These are phyloP conservation scores for Clonostachys rhizophaga DNA, from an alignment of 2,329 filamentous ascomycete species.

Conservation along the genomic window DNA sequence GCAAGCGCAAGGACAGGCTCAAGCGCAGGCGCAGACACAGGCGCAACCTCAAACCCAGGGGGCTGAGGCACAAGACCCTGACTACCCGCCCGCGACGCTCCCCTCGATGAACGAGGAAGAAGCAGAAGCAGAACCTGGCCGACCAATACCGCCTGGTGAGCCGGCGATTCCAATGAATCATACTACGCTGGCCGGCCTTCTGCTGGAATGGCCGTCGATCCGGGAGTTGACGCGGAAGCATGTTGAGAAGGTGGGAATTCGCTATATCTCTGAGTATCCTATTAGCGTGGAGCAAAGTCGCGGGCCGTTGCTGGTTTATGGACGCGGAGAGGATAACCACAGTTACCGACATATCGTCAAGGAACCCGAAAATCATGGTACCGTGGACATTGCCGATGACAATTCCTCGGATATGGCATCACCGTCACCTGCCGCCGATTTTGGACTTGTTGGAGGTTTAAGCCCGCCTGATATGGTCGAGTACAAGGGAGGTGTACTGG, in stretches of 20 bases:
- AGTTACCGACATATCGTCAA: conserved; percentile 43
- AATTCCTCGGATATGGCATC: conserved; percentile 44
- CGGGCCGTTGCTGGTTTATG: conserved; percentile 71
- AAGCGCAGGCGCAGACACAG: not conserved
- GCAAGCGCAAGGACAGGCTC: not conserved
- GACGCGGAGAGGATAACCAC: conserved; percentile 71
- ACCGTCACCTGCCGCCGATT: conserved; percentile 49
- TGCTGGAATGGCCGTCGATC: conserved; percentile 71
- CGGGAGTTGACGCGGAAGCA: conserved; percentile 52
- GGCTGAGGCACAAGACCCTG: not conserved
- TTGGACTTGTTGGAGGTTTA: conserved; percentile 52
- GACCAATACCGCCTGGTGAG: conserved; percentile 50
- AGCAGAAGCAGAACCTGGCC: conserved; percentile 44
- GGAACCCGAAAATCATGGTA: conserved; percentile 21
- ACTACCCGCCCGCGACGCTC: conserved; percentile 8
- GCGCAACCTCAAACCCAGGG: not conserved
- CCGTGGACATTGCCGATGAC: conserved; percentile 38
- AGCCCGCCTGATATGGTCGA: conserved; percentile 36
- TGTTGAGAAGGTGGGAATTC: conserved; percentile 42
- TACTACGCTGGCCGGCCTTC: conserved; percentile 80
- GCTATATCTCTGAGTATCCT: conserved; percentile 65
- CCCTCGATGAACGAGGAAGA: conserved; percentile 32
- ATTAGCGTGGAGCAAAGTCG: conserved; percentile 71
- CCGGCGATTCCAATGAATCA: conserved; percentile 79
- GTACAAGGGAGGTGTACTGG: conserved; percentile 27